Percentiles rank a stretch among this genome's conserved stretches.
These are phyloP conservation scores for Agaricus blazei DNA, from an alignment of 768 basidiomycete species.

Conservation along the genomic window DNA sequence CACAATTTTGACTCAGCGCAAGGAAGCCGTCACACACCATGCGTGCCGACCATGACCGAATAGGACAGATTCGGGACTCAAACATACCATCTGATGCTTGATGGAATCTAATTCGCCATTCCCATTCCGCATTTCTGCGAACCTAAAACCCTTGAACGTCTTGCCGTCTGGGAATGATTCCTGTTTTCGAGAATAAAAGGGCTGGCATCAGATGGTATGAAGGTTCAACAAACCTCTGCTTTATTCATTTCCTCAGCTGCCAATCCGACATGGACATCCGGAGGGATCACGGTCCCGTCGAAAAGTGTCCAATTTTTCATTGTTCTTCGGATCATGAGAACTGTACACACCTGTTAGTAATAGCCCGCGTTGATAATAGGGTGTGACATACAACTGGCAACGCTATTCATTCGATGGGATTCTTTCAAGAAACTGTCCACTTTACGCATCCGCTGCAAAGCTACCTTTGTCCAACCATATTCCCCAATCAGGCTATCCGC, in stretches of 20 bases:
- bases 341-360: slow-evolving; percentile 2
- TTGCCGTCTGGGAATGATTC: slow-evolving; percentile 20
- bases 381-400: not conserved
- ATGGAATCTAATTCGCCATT: slow-evolving; percentile 11
- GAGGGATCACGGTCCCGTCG: slow-evolving; percentile 27
- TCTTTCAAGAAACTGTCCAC: slow-evolving; percentile 44
- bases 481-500: slow-evolving; percentile 26
- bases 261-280: slow-evolving; percentile 20
- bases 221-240: slow-evolving; percentile 15
- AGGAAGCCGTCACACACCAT: slow-evolving; percentile 14
- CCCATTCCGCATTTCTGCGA: slow-evolving; percentile 23
- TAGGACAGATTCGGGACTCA: slow-evolving; percentile 18
- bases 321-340: slow-evolving; percentile 28
- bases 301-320: slow-evolving; percentile 37
- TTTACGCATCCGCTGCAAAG: slow-evolving; percentile 31
- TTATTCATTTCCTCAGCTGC: slow-evolving; percentile 25
- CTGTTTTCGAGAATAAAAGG: not conserved
- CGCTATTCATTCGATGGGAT: slow-evolving; percentile 13
- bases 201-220: not conserved
- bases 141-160: slow-evolving; percentile 36
- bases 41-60: slow-evolving; percentile 28
- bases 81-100: slow-evolving; percentile 24
- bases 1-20: not conserved
- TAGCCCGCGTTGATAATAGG: not conserved
- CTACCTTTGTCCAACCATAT: slow-evolving; percentile 28